Evolutionary conservation across 768 basidiomycete genomes (phyloP).

Genomic region (Boletus sp.): DNA sequence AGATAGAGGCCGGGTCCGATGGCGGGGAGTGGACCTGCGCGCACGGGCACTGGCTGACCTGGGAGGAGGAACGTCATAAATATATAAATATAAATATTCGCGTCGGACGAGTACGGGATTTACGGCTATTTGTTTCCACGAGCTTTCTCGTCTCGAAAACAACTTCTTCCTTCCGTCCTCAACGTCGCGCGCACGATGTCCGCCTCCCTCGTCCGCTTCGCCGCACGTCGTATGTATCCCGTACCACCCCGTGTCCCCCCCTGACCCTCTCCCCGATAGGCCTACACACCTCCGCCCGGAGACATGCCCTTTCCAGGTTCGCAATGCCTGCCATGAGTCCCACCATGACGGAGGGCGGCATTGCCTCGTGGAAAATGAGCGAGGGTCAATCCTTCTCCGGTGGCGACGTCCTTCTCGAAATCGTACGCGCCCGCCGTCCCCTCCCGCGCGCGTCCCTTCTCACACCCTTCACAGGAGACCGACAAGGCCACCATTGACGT

Average conservation of each 20-base stretch:
- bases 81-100: background rate
- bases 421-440: slow-evolving; percentile 51
- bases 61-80: slow-evolving; percentile 54
- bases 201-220: slow-evolving; percentile 60
- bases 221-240: slow-evolving; percentile 57
- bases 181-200: slow-evolving; percentile 45
- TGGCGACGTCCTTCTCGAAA: slow-evolving; percentile 95
- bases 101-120: slow-evolving; percentile 24
- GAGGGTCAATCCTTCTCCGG: slow-evolving; percentile 88
- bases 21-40: slow-evolving; percentile 52
- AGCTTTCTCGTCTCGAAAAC: slow-evolving; percentile 14
- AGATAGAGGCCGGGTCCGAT: slow-evolving; percentile 67
- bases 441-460: slow-evolving; percentile 2
- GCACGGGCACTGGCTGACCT: slow-evolving; percentile 70
- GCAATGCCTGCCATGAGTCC: slow-evolving; percentile 99
- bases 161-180: slow-evolving; percentile 12
- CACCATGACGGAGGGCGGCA: slow-evolving; percentile 99
- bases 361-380: slow-evolving; percentile 95
- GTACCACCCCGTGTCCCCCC: background rate
- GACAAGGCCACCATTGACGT: slow-evolving; percentile 99
- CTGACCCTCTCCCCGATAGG: slow-evolving; percentile 42
- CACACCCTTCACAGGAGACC: slow-evolving; percentile 69
- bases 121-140: slow-evolving; percentile 31
- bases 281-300: slow-evolving; percentile 77
- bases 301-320: slow-evolving; percentile 82